Evolutionary conservation across 164 flowering plant species (phyloP).

Genomic region (Vitis cinerea): DNA sequence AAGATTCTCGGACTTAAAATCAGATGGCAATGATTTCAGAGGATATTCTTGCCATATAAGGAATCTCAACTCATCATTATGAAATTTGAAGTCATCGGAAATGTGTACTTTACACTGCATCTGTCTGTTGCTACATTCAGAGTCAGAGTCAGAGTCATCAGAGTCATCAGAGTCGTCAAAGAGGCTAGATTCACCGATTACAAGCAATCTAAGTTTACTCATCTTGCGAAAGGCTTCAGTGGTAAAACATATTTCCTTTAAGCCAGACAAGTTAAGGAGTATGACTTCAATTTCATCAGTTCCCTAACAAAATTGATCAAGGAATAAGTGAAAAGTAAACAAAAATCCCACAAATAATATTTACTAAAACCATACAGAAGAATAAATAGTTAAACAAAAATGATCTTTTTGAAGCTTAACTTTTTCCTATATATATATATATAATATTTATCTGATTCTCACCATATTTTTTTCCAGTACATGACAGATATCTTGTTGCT

Average conservation of each 20-base stretch:
- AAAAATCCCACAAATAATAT: too few species aligned
- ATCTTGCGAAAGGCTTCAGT: neutral
- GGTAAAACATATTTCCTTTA: neutral
- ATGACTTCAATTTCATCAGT: slow-evolving; percentile 7
- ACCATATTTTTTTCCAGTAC: slow-evolving; percentile 1
- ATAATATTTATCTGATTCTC: too few species aligned
- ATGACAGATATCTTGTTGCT: neutral
- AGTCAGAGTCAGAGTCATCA: too few species aligned
- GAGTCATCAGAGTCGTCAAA: too few species aligned
- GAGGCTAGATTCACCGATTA: neutral
- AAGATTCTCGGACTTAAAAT: slow-evolving; percentile 4
- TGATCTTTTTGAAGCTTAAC: too few species aligned
- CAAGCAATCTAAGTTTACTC: neutral
- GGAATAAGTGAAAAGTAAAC: too few species aligned
- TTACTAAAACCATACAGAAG: too few species aligned
- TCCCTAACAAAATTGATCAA: neutral
- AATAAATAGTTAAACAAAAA: too few species aligned
- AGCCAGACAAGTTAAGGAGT: neutral
- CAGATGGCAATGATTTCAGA: neutral
- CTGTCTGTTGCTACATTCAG: neutral
- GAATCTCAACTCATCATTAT: slow-evolving; percentile 1
- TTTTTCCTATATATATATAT: too few species aligned
- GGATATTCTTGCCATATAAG: neutral
- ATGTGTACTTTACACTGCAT: neutral
- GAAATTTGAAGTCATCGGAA: neutral